Evolutionary conservation across 2,329 filamentous ascomycete genomes (phyloP).

Genomic region (Xylariaceae sp.): DNA sequence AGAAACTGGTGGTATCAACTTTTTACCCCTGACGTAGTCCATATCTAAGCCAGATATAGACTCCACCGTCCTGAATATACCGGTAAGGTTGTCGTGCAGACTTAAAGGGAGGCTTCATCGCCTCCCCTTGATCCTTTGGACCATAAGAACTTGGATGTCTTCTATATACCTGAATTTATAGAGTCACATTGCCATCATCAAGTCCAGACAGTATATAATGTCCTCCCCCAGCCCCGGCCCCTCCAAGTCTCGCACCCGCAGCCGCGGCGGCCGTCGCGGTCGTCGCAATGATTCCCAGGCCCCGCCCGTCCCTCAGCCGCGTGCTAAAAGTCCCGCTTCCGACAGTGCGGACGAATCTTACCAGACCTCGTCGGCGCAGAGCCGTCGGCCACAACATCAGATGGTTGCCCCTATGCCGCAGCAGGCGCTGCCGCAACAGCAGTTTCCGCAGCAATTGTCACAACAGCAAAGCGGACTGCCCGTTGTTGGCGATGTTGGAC

Average conservation of each 20-base stretch:
- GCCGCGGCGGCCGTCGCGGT: conserved; percentile 27
- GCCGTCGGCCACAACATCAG: conserved; percentile 5
- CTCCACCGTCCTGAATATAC: not conserved
- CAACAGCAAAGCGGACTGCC: conserved; percentile 21
- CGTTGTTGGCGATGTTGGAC: conserved; percentile 27
- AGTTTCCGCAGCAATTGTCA: conserved; percentile 8
- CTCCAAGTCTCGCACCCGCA: conserved; percentile 22
- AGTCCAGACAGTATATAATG: conserved; percentile 8
- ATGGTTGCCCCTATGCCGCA: not conserved
- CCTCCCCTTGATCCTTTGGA: not conserved
- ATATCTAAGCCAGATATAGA: not conserved
- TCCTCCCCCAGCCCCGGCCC: conserved; percentile 25
- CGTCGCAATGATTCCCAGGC: conserved; percentile 27
- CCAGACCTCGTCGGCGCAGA: conserved; percentile 25
- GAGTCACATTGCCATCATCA: too few species aligned
- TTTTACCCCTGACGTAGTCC: conserved; percentile 8
- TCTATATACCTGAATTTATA: too few species aligned
- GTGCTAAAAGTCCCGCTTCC: conserved; percentile 21
- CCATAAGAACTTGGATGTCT: not conserved
- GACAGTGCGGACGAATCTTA: conserved; percentile 27
- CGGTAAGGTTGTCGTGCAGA: not conserved
- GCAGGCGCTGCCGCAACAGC: conserved; percentile 13
- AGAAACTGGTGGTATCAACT: not conserved
- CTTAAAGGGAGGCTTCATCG: not conserved
- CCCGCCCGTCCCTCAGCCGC: conserved; percentile 23